A percentile compares a stretch with the other conserved stretches of the same genome.
Conservation (phyloP, 345 rosid species). For the Nasturtium officinale region DNA sequence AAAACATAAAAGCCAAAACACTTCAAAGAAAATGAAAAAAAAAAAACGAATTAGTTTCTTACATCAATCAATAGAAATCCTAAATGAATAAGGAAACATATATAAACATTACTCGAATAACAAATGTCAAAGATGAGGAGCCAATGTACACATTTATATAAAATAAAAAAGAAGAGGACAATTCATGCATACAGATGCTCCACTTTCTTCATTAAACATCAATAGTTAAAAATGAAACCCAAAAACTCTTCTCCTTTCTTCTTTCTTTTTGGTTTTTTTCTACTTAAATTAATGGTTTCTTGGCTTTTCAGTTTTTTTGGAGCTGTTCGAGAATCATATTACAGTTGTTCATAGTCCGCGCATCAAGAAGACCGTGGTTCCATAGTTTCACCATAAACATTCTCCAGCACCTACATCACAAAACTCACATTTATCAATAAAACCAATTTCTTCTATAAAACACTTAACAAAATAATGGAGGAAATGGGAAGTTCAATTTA, state of each 20-base stretch:
- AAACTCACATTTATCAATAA: conserved; percentile 18
- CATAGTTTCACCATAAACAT: conserved; percentile 92
- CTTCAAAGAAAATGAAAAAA: too few species aligned
- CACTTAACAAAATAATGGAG: conserved; percentile 7
- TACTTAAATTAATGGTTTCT: conserved; percentile 31
- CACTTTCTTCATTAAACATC: conserved; percentile 8
- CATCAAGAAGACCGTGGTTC: conserved; percentile 97
- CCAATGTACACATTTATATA: conserved; percentile 14
- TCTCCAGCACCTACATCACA: conserved; percentile 85
- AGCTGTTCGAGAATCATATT: conserved; percentile 61
- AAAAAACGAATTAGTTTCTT: too few species aligned
- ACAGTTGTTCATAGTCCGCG: conserved; percentile 85
- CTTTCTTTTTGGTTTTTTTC: not conserved
- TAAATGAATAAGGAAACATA: conserved; percentile 1
- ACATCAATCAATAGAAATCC: not conserved
- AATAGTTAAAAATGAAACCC: conserved; percentile 18
- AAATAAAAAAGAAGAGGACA: not conserved
- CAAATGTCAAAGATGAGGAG: conserved; percentile 14
- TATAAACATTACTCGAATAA: conserved; percentile 8
- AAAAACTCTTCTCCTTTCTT: conserved; percentile 16
- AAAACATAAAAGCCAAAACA: too few species aligned
- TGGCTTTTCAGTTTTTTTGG: conserved; percentile 37
- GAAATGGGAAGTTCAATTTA: conserved; percentile 41
- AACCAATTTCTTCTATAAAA: conserved; percentile 5
- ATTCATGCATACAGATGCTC: conserved; percentile 7